Conservation (phyloP, 78 protist genomes). For the Diacronema lutheri region DNA sequence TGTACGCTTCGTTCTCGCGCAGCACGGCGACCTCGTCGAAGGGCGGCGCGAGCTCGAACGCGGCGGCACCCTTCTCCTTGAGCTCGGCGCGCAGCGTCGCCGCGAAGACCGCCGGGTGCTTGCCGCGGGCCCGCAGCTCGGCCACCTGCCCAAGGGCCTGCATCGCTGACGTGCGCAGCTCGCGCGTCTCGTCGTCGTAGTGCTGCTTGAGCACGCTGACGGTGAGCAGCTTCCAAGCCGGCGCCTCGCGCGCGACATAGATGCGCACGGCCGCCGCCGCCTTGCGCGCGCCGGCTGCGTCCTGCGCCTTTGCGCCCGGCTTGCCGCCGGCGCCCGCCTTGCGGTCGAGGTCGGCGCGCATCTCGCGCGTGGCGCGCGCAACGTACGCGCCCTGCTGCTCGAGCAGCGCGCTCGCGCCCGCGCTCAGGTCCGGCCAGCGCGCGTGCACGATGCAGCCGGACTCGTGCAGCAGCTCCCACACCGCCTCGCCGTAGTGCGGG, state of each 20-base stretch:
- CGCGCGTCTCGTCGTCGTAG: neutral
- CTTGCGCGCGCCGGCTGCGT: neutral
- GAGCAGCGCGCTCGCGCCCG: too few relatives aligned
- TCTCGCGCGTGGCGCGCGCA: neutral
- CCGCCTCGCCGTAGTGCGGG: conserved; percentile 92
- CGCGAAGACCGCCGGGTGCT: conserved; percentile 1
- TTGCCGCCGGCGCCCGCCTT: too few relatives aligned
- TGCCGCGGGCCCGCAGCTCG: neutral
- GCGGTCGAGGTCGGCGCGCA: neutral
- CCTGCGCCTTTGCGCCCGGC: neutral
- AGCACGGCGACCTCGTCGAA: conserved; percentile 4
- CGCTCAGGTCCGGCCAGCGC: conserved; percentile 36
- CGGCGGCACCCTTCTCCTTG: neutral
- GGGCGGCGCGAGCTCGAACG: conserved; percentile 25
- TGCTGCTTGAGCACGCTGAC: neutral
- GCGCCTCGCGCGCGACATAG: neutral
- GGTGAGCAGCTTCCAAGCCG: neutral
- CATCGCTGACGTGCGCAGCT: neutral
- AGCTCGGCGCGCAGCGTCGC: neutral
- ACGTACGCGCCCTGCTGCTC: neutral
- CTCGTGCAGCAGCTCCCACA: conserved; percentile 86
- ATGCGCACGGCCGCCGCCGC: neutral
- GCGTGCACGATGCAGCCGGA: conserved; percentile 44
- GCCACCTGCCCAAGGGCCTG: neutral
- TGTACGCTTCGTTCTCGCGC: neutral